Percentiles rank a stretch among this genome's conserved stretches.
Evolutionary conservation across 306 rosid species (phyloP).

Genomic region (Citrullus amarus): DNA sequence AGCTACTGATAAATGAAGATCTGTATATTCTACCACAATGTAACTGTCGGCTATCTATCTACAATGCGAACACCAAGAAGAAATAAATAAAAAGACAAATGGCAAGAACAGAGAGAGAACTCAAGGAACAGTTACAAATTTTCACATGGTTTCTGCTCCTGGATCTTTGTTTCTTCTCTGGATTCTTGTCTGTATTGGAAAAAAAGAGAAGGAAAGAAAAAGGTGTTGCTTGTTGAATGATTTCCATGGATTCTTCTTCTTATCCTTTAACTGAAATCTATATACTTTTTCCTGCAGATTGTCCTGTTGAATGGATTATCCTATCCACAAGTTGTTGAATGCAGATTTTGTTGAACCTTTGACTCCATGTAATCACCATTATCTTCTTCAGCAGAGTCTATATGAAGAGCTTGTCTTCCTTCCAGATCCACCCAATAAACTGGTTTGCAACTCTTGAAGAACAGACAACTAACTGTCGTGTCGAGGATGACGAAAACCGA

Average conservation of each 20-base stretch:
- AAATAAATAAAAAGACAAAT: background rate
- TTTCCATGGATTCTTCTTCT: background rate
- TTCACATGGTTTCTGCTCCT: constrained; percentile 6
- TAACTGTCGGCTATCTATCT: constrained; percentile 7
- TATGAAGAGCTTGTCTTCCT: constrained; percentile 7
- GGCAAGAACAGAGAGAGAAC: background rate
- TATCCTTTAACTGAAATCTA: background rate
- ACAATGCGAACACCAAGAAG: background rate
- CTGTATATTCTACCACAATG: background rate
- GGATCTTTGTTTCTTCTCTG: background rate
- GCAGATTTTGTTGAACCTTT: constrained; percentile 3
- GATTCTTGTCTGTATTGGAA: background rate
- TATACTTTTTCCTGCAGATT: background rate
- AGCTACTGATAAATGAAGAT: background rate
- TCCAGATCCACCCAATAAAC: constrained; percentile 24
- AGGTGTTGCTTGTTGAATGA: background rate
- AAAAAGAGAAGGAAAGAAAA: background rate
- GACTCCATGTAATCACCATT: constrained; percentile 13
- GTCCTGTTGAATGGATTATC: background rate
- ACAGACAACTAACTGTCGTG: constrained; percentile 49
- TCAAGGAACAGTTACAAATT: constrained; percentile 14
- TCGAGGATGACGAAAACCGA: constrained; percentile 65
- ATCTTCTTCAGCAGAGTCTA: constrained; percentile 27
- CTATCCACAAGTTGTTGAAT: background rate
- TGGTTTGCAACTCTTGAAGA: constrained; percentile 45